Percentiles rank a stretch among this genome's conserved stretches.
These are phyloP conservation scores for Rosa persica DNA, from an alignment of 306 rosid genomes.

Conservation along the genomic window DNA sequence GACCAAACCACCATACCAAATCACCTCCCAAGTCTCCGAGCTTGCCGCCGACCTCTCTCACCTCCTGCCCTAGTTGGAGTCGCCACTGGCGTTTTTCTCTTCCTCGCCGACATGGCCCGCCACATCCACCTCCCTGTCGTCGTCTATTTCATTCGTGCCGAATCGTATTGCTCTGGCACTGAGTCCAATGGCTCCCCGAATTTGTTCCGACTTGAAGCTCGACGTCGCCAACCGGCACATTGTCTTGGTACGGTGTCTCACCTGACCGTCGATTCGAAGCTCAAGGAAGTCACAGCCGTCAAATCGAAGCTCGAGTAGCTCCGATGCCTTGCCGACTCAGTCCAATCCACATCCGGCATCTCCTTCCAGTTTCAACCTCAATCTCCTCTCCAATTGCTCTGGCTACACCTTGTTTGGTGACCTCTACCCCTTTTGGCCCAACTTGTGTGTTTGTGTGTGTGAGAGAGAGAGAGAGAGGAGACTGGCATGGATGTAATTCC, in stretches of 20 bases:
- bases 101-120: conserved; percentile 81
- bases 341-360: conserved; percentile 69
- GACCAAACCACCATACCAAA: conserved; percentile 61
- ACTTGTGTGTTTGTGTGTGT: background rate
- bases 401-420: conserved; percentile 54
- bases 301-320: too few relatives aligned
- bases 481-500: too few relatives aligned
- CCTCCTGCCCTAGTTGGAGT: conserved; percentile 66
- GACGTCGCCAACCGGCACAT: conserved; percentile 63
- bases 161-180: conserved; percentile 74
- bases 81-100: conserved; percentile 79
- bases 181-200: conserved; percentile 56
- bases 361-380: conserved; percentile 62
- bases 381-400: conserved; percentile 71
- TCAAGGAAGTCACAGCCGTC: too few relatives aligned
- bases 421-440: conserved; percentile 57
- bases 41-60: conserved; percentile 55
- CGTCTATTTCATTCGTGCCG: conserved; percentile 64
- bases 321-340: background rate
- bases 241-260: conserved; percentile 51
- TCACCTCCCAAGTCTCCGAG: conserved; percentile 58
- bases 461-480: too few relatives aligned
- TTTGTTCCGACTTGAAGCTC: conserved; percentile 63
- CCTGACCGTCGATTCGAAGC: background rate
- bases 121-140: conserved; percentile 53